Base-by-base conservation (phyloP, 2,329 filamentous ascomycete species). In the Fusarium heterosporum region DNA sequence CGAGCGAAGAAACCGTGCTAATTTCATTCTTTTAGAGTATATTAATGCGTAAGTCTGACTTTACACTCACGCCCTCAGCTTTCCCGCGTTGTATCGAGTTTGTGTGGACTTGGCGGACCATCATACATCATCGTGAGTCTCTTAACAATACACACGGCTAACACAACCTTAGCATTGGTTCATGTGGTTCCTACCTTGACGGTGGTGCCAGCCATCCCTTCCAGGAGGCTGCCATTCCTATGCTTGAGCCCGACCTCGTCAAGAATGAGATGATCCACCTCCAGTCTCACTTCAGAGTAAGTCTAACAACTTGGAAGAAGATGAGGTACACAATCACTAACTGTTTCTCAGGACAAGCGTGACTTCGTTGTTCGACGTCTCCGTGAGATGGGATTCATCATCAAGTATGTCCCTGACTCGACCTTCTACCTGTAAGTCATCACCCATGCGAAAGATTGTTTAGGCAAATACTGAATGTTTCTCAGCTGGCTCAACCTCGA, bases 201-300 rank as follows among this genome's bases (percentile, higher is more conserved):
- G 95, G 95, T 72, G 95, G 95, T 71, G 93, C 93, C 78, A 96
- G 96, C 77, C 94, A 95, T 32, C 93, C 95, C 40, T 97, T 98
- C 86, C 95, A 97, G 79, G 92, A 97, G 79, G 95, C 94, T 9
- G 93, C 95, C 11, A 86, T 98, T 51, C 86, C 90, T 34, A 97
- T 98, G 93, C 88, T 98, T n/a, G 92, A 97, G 71, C 95, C 95
- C 1, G 81, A 80, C 11, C 87, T 93, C 32, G 95, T 98, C 36
- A 87, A 88, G 67, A 83, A 83, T 36, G 95, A 98, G 81, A 98
- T 98, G 95, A 85, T 87, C 62, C 92, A 94, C 28, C 87, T 98
- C 57, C 95, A 98, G 80, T 82, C 78, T 39, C 95, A 98, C 82
- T 98, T 98, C 88, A 88, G 83, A 57, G 83, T 85, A 79, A 51